Conservation (phyloP, 2,329 filamentous ascomycete species). For the Trichophyton simii region DNA sequence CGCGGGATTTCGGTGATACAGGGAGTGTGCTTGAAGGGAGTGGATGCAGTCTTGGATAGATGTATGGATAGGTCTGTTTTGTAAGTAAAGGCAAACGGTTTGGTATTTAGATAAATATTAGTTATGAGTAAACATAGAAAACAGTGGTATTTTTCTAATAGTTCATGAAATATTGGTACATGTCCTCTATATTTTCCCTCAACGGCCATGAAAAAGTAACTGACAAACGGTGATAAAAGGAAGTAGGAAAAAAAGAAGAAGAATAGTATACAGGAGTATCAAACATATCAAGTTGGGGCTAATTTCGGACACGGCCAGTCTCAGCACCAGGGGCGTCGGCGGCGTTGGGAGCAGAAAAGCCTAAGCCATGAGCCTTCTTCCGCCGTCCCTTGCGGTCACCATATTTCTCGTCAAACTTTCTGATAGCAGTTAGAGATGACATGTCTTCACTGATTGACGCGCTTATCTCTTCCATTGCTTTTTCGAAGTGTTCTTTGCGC, state of each 20-base stretch:
- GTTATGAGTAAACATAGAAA: not conserved
- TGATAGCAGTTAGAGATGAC: conserved; percentile 69
- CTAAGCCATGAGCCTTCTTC: conserved; percentile 44
- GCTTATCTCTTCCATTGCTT: conserved; percentile 74
- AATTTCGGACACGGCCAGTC: conserved; percentile 14
- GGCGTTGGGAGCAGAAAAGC: conserved; percentile 26
- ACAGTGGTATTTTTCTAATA: not conserved
- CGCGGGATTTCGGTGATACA: not conserved
- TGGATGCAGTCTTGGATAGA: no score
- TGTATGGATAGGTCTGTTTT: not conserved
- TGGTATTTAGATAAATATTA: not conserved
- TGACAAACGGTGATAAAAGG: not conserved
- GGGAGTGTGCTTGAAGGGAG: no score
- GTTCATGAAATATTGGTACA: not conserved
- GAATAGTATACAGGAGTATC: not conserved
- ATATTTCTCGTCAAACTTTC: conserved; percentile 92
- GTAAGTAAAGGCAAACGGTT: no score
- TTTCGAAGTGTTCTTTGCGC: conserved; percentile 61
- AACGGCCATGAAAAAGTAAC: not conserved
- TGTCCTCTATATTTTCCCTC: conserved; percentile 2
- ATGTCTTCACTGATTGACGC: conserved; percentile 92
- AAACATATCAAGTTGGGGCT: not conserved
- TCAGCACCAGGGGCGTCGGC: conserved; percentile 6
- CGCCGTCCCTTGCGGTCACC: conserved; percentile 62
- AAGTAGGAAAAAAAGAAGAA: not conserved